Percentiles rank a stretch among this genome's conserved stretches.
These are phyloP conservation scores for Zychaea mexicana DNA, from an alignment of 371 early-diverging fungal species.

Conservation along the genomic window DNA sequence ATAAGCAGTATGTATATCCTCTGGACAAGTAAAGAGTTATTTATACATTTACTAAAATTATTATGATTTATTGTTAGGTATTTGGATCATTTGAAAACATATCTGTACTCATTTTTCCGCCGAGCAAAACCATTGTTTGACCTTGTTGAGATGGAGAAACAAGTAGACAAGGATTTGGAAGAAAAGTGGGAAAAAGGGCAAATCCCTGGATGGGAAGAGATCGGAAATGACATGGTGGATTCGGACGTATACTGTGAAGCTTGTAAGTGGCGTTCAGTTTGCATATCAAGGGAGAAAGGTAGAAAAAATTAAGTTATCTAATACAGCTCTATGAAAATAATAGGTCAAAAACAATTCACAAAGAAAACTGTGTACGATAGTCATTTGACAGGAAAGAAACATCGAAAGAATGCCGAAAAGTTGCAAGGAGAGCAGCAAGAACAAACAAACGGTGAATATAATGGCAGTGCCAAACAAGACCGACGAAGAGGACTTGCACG, in stretches of 20 bases:
- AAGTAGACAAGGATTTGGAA: slow-evolving; percentile 60
- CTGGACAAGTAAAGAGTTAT: too few species aligned
- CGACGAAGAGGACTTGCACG: slow-evolving; percentile 62
- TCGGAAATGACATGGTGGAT: slow-evolving; percentile 36
- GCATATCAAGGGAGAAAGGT: too few species aligned
- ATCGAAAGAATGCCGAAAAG: slow-evolving; percentile 77
- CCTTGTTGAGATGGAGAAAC: slow-evolving; percentile 50
- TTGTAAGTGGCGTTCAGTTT: slow-evolving; percentile 74
- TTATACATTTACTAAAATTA: neutral
- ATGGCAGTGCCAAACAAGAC: slow-evolving; percentile 41
- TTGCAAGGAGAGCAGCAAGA: slow-evolving; percentile 26
- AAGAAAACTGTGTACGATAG: slow-evolving; percentile 85
- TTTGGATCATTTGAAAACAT: slow-evolving; percentile 61
- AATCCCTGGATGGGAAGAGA: slow-evolving; percentile 68
- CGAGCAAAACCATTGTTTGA: slow-evolving; percentile 84
- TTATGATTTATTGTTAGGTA: slow-evolving; percentile 51
- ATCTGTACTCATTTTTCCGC: slow-evolving; percentile 77
- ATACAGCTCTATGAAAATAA: too few species aligned
- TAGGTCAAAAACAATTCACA: slow-evolving; percentile 78
- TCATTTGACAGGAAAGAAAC: slow-evolving; percentile 90
- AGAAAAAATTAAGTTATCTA: too few species aligned
- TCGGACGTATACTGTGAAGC: slow-evolving; percentile 74
- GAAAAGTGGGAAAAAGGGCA: slow-evolving; percentile 59
- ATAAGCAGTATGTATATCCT: slow-evolving; percentile 68
- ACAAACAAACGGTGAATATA: slow-evolving; percentile 24